A percentile compares a stretch with the other conserved stretches of the same genome.
phyloP scores from a whole-genome alignment of 2,329 filamentous ascomycete genomes.

The Neonectria punicea region DNA sequence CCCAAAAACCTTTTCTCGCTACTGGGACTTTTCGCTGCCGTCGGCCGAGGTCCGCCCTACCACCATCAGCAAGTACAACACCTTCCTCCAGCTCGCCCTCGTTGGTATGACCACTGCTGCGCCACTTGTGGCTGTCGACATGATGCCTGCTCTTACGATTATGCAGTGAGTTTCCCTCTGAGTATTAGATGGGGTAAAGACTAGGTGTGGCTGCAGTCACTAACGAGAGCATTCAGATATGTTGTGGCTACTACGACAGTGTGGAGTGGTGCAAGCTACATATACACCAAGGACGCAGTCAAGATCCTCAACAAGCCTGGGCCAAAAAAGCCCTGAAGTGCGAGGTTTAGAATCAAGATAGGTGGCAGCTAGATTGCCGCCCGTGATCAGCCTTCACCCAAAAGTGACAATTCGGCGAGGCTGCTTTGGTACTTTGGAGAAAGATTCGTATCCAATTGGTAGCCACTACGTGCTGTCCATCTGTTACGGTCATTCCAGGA shows the following conservation, averaged over 20 bases:
- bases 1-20: conserved; percentile 90
- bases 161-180: conserved; percentile 67
- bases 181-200: background rate
- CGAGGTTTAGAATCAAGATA: background rate
- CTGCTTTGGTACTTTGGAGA: background rate
- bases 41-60: conserved; percentile 87
- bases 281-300: conserved; percentile 90
- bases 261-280: conserved; percentile 94
- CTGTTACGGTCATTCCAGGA: background rate
- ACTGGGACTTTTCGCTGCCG: conserved; percentile 97
- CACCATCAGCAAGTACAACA: conserved; percentile 91
- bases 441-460: background rate
- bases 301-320: conserved; percentile 73
- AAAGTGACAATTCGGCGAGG: background rate
- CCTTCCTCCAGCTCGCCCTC: conserved; percentile 86
- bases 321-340: conserved; percentile 31
- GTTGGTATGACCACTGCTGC: conserved; percentile 86
- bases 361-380: background rate
- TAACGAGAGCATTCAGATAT: conserved; percentile 64
- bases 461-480: background rate
- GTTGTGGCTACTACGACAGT: conserved; percentile 89
- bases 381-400: background rate
- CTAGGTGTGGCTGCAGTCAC: background rate
- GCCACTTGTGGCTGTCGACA: conserved; percentile 74
- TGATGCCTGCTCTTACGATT: conserved; percentile 64